Evolutionary conservation across 306 rosid genomes (phyloP).

Genomic region (Dalbergia cochinchinensis): DNA sequence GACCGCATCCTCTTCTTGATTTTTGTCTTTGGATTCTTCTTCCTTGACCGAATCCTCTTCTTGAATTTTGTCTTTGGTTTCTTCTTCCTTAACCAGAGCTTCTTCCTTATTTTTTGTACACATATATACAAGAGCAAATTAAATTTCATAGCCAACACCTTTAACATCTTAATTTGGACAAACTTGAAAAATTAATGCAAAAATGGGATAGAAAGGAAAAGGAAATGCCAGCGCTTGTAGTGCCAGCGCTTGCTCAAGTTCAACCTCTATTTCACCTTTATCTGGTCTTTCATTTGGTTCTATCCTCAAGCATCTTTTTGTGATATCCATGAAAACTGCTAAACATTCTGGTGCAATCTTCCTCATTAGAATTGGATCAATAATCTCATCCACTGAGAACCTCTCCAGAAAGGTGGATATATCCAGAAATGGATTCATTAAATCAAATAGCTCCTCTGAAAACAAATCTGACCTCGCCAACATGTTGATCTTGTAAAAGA

Average conservation of each 20-base stretch:
- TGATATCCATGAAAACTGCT: conserved; percentile 28
- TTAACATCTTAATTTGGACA: too few species aligned
- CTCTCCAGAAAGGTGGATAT: neutral
- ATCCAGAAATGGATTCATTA: neutral
- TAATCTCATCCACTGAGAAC: neutral
- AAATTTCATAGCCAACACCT: neutral
- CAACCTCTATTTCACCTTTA: conserved; percentile 51
- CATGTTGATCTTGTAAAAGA: neutral
- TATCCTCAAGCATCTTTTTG: conserved; percentile 12
- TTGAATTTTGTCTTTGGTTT: too few species aligned
- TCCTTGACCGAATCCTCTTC: too few species aligned
- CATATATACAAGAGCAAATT: too few species aligned
- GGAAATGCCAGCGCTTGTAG: too few species aligned
- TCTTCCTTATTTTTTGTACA: too few species aligned
- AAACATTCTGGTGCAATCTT: conserved; percentile 42
- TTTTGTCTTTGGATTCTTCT: conserved; percentile 24
- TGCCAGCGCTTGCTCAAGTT: conserved; percentile 51
- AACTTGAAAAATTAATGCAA: neutral
- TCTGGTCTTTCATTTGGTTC: conserved; percentile 40
- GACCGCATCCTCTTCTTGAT: conserved; percentile 30
- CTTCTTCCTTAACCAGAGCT: too few species aligned
- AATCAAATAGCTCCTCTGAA: neutral
- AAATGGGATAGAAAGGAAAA: too few species aligned
- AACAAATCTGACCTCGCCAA: too few species aligned
- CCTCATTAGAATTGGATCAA: conserved; percentile 43